phyloP scores from a whole-genome alignment of 805 yeast genomes.

The Zygosaccharomyces pseudorouxii region DNA sequence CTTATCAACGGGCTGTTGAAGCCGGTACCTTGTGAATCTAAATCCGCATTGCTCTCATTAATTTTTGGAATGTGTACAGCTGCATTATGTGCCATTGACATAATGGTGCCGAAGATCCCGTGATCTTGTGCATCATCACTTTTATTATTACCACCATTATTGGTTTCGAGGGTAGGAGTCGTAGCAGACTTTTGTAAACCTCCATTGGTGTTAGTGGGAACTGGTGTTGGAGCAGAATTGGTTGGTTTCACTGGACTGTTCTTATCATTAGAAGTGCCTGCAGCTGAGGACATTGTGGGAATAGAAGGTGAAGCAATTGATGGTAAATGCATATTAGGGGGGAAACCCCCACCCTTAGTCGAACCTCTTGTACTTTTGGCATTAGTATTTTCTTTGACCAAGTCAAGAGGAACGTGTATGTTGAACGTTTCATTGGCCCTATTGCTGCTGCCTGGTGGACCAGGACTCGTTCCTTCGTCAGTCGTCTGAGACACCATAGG shows the following conservation, averaged over 20 bases:
- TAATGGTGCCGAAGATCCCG: slow-evolving; percentile 41
- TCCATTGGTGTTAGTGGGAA: background rate
- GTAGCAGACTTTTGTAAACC: background rate
- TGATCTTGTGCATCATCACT: background rate
- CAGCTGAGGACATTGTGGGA: background rate
- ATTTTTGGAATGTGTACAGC: slow-evolving; percentile 32
- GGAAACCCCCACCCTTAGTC: background rate
- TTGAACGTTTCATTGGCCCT: slow-evolving; percentile 18
- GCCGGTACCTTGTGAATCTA: slow-evolving; percentile 8
- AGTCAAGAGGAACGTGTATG: slow-evolving; percentile 13
- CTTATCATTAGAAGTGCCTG: background rate
- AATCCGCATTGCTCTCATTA: slow-evolving; percentile 10
- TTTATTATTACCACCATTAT: background rate
- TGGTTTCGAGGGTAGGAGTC: background rate
- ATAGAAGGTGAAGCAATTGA: background rate
- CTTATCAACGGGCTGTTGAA: slow-evolving; percentile 10
- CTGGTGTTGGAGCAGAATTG: background rate
- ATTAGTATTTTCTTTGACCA: background rate
- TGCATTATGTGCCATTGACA: slow-evolving; percentile 47
- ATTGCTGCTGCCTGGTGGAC: background rate
- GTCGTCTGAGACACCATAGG: background rate
- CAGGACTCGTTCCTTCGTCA: background rate
- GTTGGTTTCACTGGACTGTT: background rate
- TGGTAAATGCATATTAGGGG: background rate
- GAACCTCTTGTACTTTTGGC: background rate